Percentiles rank a stretch among this genome's conserved stretches.
Evolutionary conservation across 306 rosid species (phyloP).

Genomic region (Urtica urens): DNA sequence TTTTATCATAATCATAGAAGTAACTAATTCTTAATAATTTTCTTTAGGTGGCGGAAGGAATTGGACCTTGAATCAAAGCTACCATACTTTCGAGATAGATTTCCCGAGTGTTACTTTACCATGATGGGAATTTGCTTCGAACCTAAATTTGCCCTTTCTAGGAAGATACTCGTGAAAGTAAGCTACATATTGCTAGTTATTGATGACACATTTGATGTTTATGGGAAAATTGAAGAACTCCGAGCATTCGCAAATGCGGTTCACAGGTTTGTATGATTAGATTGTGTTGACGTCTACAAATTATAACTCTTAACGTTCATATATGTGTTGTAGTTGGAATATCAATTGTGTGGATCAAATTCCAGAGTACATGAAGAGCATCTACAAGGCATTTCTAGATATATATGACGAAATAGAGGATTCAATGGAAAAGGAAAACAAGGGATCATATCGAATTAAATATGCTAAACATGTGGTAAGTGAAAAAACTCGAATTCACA

Average conservation of each 20-base stretch:
- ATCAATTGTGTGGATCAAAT: background rate
- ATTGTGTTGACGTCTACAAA: background rate
- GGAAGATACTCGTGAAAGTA: conserved; percentile 21
- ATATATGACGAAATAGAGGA: background rate
- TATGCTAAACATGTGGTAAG: background rate
- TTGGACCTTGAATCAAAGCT: background rate
- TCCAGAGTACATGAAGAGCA: no score
- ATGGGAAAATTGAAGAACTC: background rate
- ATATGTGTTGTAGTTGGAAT: background rate
- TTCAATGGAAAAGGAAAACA: background rate
- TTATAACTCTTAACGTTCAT: background rate
- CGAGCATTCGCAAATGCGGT: background rate
- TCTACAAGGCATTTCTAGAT: background rate
- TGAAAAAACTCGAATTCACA: background rate
- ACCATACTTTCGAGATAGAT: conserved; percentile 21
- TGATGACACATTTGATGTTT: conserved; percentile 36
- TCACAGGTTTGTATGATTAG: background rate
- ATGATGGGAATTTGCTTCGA: conserved; percentile 8
- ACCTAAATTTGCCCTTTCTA: conserved; percentile 13
- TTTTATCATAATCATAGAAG: background rate
- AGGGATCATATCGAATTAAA: background rate
- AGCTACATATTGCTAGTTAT: conserved; percentile 1
- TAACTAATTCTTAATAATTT: background rate
- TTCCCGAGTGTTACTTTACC: conserved; percentile 21
- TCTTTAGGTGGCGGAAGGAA: background rate